These are phyloP conservation scores for Arctostaphylos glauca DNA, from an alignment of 148 eudicot genomes.

Conservation along the genomic window DNA sequence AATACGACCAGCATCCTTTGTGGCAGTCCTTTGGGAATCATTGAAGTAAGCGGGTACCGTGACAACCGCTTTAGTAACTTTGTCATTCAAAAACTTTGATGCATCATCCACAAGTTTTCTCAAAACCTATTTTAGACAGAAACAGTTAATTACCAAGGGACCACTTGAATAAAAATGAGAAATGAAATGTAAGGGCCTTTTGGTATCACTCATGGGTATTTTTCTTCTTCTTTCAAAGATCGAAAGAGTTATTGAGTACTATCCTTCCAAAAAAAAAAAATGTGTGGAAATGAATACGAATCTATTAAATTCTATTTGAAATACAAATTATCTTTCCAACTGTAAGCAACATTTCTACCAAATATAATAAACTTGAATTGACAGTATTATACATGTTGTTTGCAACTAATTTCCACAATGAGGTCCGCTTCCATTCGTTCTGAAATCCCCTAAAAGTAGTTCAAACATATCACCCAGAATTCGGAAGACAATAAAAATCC, in stretches of 20 bases:
- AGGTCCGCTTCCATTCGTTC: not conserved
- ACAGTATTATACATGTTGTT: not conserved
- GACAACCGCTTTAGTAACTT: slow-evolving; percentile 70
- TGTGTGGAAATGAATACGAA: not conserved
- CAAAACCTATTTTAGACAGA: slow-evolving; percentile 40
- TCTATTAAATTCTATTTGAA: not conserved
- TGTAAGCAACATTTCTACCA: not conserved
- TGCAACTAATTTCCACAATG: not conserved
- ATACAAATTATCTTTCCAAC: not conserved
- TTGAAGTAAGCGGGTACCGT: slow-evolving; percentile 78
- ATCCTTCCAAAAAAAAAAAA: not conserved
- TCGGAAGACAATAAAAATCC: too few relatives aligned
- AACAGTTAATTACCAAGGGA: not conserved
- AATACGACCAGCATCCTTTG: slow-evolving; percentile 67
- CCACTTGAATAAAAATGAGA: not conserved
- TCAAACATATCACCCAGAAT: too few relatives aligned
- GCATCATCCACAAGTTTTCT: slow-evolving; percentile 81
- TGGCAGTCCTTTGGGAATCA: slow-evolving; percentile 76
- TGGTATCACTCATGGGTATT: not conserved
- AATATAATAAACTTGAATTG: not conserved
- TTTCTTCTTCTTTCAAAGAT: not conserved
- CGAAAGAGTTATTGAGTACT: not conserved
- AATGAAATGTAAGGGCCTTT: not conserved
- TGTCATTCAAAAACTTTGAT: slow-evolving; percentile 62
- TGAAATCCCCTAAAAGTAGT: not conserved